Evolutionary conservation across 2,329 filamentous ascomycete species (phyloP).

Genomic region (Verticillium dahliae): DNA sequence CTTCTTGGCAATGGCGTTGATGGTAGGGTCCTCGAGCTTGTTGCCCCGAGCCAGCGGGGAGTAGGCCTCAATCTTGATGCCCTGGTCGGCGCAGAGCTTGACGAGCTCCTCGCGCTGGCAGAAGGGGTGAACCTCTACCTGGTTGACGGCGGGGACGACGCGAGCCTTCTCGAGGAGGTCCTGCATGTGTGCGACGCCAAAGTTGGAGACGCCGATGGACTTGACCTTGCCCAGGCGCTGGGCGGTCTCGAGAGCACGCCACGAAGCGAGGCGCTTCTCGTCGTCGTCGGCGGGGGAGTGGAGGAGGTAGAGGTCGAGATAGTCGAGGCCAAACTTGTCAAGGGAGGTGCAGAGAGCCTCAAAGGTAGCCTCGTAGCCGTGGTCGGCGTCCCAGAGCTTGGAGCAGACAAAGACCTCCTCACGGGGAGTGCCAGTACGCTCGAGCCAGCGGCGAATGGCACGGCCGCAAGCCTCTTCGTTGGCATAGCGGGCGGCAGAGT

Average conservation of each 20-base stretch:
- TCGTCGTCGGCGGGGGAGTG: conserved; percentile 35
- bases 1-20: conserved; percentile 48
- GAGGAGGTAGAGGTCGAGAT: conserved; percentile 46
- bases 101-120: conserved; percentile 35
- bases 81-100: conserved; percentile 64
- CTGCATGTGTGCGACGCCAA: conserved; percentile 23
- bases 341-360: conserved; percentile 37
- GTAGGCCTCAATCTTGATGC: conserved; percentile 41
- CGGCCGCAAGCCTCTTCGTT: conserved; percentile 14
- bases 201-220: conserved; percentile 35
- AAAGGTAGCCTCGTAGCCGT: conserved; percentile 16
- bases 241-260: conserved; percentile 12
- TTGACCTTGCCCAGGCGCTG: conserved; percentile 32
- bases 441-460: conserved; percentile 15
- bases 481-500: conserved; percentile 31
- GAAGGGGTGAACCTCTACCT: conserved; percentile 58
- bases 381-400: conserved; percentile 30
- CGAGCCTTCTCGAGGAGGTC: conserved; percentile 30
- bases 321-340: conserved; percentile 36
- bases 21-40: conserved; percentile 44
- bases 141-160: conserved; percentile 48
- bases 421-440: conserved; percentile 22
- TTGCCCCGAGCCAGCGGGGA: conserved; percentile 25
- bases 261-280: conserved; percentile 35
- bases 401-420: conserved; percentile 28